phyloP scores from a whole-genome alignment of 176 grass and related monocot genomes.

The Lolium perenne region DNA sequence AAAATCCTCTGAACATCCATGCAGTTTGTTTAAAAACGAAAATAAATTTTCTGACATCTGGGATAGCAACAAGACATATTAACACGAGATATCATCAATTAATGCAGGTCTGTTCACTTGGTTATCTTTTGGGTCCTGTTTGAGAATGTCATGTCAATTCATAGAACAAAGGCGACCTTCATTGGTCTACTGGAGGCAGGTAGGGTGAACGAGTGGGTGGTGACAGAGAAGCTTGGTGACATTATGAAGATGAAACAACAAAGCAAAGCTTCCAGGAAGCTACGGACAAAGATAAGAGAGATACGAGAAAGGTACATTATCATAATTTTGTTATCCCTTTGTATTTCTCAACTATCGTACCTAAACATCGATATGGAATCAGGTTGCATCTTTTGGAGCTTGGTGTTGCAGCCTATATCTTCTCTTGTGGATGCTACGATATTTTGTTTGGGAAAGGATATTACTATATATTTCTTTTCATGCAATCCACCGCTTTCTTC shows the following conservation, averaged over 20 bases:
- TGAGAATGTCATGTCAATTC: slow-evolving; percentile 93
- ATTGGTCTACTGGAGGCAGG: slow-evolving; percentile 73
- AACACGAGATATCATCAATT: slow-evolving; percentile 27
- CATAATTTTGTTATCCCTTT: not conserved
- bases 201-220: slow-evolving; percentile 86
- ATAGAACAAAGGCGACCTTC: slow-evolving; percentile 84
- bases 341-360: slow-evolving; percentile 18
- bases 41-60: not conserved
- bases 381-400: slow-evolving; percentile 80
- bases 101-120: slow-evolving; percentile 72
- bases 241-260: slow-evolving; percentile 55
- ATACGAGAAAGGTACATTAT: slow-evolving; percentile 59
- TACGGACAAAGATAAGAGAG: slow-evolving; percentile 33
- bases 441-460: slow-evolving; percentile 57
- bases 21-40: not conserved
- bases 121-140: slow-evolving; percentile 84
- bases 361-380: slow-evolving; percentile 37
- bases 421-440: slow-evolving; percentile 78
- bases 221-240: slow-evolving; percentile 83
- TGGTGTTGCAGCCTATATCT: slow-evolving; percentile 62
- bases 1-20: slow-evolving; percentile 24
- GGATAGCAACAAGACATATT: not conserved
- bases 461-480: slow-evolving; percentile 70
- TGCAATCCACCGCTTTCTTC: slow-evolving; percentile 81
- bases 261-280: slow-evolving; percentile 57